Evolutionary conservation across 805 yeast genomes (phyloP).

Genomic region (Hanseniaspora hatyaiensis): DNA sequence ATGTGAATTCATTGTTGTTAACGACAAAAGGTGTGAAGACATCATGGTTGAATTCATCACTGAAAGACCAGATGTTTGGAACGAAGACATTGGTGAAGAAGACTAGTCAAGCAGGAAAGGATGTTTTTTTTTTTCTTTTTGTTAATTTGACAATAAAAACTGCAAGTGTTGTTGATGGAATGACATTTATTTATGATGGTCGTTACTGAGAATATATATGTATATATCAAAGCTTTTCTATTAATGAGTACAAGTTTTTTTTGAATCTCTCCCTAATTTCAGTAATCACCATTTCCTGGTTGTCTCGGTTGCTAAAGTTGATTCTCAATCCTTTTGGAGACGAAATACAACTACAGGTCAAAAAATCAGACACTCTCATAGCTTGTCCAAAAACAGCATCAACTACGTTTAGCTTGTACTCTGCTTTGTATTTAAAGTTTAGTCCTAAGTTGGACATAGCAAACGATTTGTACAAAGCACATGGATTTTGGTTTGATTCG

Average conservation of each 20-base stretch:
- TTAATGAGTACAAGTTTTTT: background rate
- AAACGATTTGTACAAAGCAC: background rate
- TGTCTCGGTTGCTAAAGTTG: background rate
- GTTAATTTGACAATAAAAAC: no score
- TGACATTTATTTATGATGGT: no score
- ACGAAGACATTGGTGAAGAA: conserved; percentile 60
- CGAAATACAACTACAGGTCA: conserved; percentile 1
- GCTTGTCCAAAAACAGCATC: conserved; percentile 5
- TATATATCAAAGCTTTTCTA: background rate
- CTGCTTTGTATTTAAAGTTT: background rate
- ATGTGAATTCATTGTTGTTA: conserved; percentile 46
- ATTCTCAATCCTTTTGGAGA: background rate
- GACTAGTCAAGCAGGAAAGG: background rate
- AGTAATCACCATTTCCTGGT: background rate
- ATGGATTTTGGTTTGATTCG: background rate
- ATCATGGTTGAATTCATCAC: conserved; percentile 69
- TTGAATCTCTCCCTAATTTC: background rate
- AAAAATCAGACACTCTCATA: conserved; percentile 9
- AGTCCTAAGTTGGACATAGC: conserved; percentile 8
- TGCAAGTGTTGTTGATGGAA: no score
- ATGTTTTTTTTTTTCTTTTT: background rate
- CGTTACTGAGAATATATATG: background rate
- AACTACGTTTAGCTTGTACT: background rate
- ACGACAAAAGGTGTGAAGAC: conserved; percentile 50
- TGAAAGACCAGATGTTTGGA: conserved; percentile 70